Evolutionary conservation across 768 basidiomycete genomes (phyloP).

Genomic region (Vararia minispora): DNA sequence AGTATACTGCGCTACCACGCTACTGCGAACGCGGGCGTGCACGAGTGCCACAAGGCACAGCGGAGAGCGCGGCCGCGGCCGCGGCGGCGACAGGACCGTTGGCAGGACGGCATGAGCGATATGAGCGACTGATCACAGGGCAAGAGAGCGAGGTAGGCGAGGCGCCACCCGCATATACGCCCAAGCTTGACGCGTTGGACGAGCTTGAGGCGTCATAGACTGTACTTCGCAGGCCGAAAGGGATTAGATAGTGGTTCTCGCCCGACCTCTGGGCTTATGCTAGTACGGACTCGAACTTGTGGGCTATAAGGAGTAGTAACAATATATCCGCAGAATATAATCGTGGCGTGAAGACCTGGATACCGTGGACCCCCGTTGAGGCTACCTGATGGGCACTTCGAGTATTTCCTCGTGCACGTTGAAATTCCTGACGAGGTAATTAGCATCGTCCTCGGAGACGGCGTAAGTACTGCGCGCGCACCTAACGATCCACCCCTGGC

Average conservation of each 20-base stretch:
- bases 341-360: too few relatives aligned
- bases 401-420: constrained; percentile 44
- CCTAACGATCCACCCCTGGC: constrained; percentile 57
- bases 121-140: constrained; percentile 75
- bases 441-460: background rate
- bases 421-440: constrained; percentile 27
- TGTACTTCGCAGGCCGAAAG: background rate
- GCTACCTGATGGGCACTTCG: constrained; percentile 11
- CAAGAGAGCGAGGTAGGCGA: constrained; percentile 76
- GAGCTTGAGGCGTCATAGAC: background rate
- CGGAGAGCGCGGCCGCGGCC: constrained; percentile 2
- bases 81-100: constrained; percentile 13
- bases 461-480: constrained; percentile 24
- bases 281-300: background rate
- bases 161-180: constrained; percentile 78
- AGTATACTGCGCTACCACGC: constrained; percentile 5
- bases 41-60: background rate
- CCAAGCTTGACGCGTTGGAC: background rate
- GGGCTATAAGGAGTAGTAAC: background rate
- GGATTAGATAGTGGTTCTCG: background rate
- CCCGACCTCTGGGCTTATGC: background rate
- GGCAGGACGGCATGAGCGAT: constrained; percentile 40
- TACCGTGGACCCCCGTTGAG: background rate
- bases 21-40: constrained; percentile 2
- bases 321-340: too few relatives aligned